Conservation (phyloP, 306 rosid species). For the Inga oerstediana region DNA sequence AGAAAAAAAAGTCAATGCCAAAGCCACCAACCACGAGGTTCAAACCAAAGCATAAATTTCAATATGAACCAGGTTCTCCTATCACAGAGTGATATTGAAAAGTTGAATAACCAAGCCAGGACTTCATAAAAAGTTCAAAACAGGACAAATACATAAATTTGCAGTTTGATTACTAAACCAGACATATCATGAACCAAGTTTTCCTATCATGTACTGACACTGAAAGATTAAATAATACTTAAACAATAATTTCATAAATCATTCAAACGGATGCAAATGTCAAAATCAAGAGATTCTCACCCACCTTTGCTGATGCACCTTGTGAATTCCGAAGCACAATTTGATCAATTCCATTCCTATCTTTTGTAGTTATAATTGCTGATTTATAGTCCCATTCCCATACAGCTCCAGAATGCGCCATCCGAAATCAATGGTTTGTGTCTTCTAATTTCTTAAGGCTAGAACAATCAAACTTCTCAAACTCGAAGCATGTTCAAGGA, state of each 20-base stretch:
- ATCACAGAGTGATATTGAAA: slow-evolving; percentile 14
- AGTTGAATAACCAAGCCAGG: slow-evolving; percentile 23
- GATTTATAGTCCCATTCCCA: slow-evolving; percentile 66
- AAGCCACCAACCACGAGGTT: not conserved
- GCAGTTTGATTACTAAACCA: not conserved
- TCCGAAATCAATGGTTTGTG: slow-evolving; percentile 30
- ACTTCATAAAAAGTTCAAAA: too few relatives aligned
- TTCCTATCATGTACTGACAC: slow-evolving; percentile 12
- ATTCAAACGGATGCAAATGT: slow-evolving; percentile 12
- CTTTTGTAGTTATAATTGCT: slow-evolving; percentile 71
- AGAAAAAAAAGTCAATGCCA: slow-evolving; percentile 16
- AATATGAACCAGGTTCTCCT: not conserved
- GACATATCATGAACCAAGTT: not conserved
- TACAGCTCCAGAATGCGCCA: slow-evolving; percentile 87
- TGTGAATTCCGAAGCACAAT: slow-evolving; percentile 70
- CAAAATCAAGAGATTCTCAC: slow-evolving; percentile 47
- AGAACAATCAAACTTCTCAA: slow-evolving; percentile 28
- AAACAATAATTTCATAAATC: slow-evolving; percentile 19
- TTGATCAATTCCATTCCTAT: slow-evolving; percentile 76
- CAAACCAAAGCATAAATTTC: slow-evolving; percentile 3
- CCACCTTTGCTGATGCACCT: slow-evolving; percentile 82
- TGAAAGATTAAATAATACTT: not conserved
- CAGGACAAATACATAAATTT: too few relatives aligned
- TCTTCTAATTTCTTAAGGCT: slow-evolving; percentile 29
- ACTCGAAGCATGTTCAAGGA: slow-evolving; percentile 10